Percentiles rank a stretch among this genome's conserved stretches.
Evolutionary conservation across 1,284 basidiomycete species (phyloP).

Genomic region (Puccinia triticina): DNA sequence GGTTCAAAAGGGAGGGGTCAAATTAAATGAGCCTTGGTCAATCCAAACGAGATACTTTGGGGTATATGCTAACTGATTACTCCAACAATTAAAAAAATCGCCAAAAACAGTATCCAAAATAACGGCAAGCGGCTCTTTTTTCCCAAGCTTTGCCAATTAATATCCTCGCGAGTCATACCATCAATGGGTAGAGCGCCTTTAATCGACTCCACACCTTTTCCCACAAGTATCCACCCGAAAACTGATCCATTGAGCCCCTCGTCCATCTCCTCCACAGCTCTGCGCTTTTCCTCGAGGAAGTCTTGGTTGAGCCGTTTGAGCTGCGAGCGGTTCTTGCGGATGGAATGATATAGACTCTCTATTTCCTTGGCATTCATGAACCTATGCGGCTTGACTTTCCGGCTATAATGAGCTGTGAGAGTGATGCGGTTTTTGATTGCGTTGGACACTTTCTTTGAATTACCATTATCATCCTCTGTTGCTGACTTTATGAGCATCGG

Average conservation of each 20-base stretch:
- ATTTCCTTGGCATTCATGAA: slow-evolving; percentile 31
- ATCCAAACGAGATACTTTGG: not conserved
- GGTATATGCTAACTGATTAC: slow-evolving; percentile 1
- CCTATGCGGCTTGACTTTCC: slow-evolving; percentile 17
- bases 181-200: slow-evolving; percentile 24
- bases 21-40: not conserved
- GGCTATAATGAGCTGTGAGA: not conserved
- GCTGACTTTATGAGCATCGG: not conserved
- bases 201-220: slow-evolving; percentile 26
- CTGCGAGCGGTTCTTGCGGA: slow-evolving; percentile 31
- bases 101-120: slow-evolving; percentile 28
- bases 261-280: slow-evolving; percentile 27
- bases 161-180: slow-evolving; percentile 41
- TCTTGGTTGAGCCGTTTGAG: slow-evolving; percentile 34
- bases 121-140: not conserved
- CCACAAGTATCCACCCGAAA: slow-evolving; percentile 38
- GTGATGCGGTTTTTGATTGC: not conserved
- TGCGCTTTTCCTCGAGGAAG: slow-evolving; percentile 13
- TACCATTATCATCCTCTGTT: not conserved
- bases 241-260: slow-evolving; percentile 27
- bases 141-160: slow-evolving; percentile 29
- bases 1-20: not conserved
- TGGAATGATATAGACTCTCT: slow-evolving; percentile 30
- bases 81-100: slow-evolving; percentile 19
- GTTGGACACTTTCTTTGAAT: not conserved